Conservation (phyloP, 768 basidiomycete species). For the Epithele typhae region DNA sequence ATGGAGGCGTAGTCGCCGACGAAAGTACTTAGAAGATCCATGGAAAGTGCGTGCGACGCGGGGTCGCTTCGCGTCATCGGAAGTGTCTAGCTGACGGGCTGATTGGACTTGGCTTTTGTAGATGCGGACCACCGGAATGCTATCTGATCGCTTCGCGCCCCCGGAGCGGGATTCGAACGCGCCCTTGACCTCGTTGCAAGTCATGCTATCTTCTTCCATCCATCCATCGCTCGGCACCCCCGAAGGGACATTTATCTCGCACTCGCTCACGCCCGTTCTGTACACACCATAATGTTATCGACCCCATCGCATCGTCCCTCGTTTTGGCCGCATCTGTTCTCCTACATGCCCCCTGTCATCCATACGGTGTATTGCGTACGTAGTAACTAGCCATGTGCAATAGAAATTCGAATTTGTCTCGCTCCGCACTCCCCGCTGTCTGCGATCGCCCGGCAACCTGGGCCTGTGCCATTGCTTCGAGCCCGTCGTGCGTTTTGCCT, state of each 20-base stretch:
- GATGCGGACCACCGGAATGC: constrained; percentile 14
- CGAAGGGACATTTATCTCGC: constrained; percentile 12
- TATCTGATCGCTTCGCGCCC: constrained; percentile 21
- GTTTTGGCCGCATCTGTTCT: constrained; percentile 7
- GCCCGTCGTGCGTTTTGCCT: constrained; percentile 1
- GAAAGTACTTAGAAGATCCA: constrained; percentile 2
- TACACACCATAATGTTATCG: constrained; percentile 13
- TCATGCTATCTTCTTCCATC: constrained; percentile 12
- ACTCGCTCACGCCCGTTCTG: constrained; percentile 13
- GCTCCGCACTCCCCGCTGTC: too few species aligned
- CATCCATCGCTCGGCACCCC: constrained; percentile 10
- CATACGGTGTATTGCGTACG: constrained; percentile 8
- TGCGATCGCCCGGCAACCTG: not conserved
- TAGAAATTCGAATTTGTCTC: constrained; percentile 5
- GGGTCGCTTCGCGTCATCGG: constrained; percentile 8
- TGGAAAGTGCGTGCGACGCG: constrained; percentile 18
- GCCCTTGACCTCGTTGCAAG: constrained; percentile 8
- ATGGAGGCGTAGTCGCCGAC: constrained; percentile 21
- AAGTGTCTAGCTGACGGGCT: constrained; percentile 10
- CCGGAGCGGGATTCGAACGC: constrained; percentile 8
- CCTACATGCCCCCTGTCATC: constrained; percentile 4
- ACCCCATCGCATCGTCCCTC: constrained; percentile 11
- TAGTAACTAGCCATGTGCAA: constrained; percentile 11
- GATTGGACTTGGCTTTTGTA: constrained; percentile 11
- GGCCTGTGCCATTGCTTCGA: too few species aligned